Evolutionary conservation across 2,329 filamentous ascomycete genomes (phyloP).

Genomic region (Neopestalotiopsis sp.): DNA sequence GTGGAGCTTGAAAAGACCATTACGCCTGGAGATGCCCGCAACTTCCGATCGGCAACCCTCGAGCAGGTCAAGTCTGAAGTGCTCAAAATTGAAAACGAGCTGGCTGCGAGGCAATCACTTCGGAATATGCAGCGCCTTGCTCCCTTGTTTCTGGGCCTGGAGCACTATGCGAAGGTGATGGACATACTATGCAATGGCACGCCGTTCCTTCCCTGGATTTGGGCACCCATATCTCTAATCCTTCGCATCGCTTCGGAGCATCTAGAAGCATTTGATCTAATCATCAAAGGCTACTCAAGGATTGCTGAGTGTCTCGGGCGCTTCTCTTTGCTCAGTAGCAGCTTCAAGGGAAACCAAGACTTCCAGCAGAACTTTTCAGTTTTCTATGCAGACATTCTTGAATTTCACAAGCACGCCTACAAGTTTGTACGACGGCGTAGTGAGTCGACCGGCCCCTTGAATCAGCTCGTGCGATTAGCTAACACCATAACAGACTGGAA

Average conservation of each 20-base stretch:
- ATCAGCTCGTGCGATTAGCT: accelerated
- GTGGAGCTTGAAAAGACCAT: neutral
- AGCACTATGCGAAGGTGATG: neutral
- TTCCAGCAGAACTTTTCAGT: neutral
- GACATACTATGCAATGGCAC: neutral
- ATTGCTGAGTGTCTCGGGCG: neutral
- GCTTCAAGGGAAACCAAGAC: neutral
- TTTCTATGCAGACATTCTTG: neutral
- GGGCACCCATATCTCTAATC: constrained; percentile 23
- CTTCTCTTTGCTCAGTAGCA: neutral
- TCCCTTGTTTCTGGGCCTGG: neutral
- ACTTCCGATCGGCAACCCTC: neutral
- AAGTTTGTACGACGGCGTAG: neutral
- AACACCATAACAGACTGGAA: neutral
- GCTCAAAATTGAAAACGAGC: neutral
- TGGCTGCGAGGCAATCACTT: neutral
- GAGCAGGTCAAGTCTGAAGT: neutral
- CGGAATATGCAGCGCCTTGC: neutral
- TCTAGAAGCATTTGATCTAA: neutral
- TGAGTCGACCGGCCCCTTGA: neutral
- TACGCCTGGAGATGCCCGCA: constrained; percentile 3
- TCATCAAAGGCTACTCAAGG: neutral
- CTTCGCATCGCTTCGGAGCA: neutral
- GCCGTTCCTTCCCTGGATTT: neutral
- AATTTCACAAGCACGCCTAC: neutral